Evolutionary conservation across 495 filamentous ascomycete genomes (phyloP), one percentile per base, ranked within the genome.

Genomic region (Tuber brumale): DNA sequence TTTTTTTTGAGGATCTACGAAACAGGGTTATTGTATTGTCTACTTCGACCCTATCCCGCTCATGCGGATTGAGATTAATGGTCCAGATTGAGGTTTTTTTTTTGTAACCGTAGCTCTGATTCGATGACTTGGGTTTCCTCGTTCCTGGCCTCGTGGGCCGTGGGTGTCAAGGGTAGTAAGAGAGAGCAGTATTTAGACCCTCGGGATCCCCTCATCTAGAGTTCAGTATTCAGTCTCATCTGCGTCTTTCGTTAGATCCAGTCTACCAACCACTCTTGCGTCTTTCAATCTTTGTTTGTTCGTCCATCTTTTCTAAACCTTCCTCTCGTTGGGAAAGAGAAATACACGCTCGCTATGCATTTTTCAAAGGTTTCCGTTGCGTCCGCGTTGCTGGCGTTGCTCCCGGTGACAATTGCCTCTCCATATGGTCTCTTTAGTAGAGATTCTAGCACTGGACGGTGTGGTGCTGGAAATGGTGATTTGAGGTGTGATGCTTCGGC

Each of bases 401-500:
- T 66, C 27, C 57, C 57, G 27, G 57, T 27, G 27, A 66, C 57
- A 18, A 66, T 66, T 66, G 57, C 57, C 16, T 35, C 57, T 66
- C 57, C 57, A 35, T 12, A 35, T 31, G 10, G 51, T 27, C n/a
- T 61, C 57, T 66, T 31, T 35, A 12, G 4, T 31, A 66, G 57
- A 18, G 14, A 66, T 35, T 66, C 57, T 31, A 31, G 12, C 27
- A 66, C n/a, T 66, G 57, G 57, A 4, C 57, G 16, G 57, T 66
- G 57, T 44, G 77, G 75, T n/a, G 77, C 75, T 39, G 77, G 48
- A 3, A 71, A 71, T 41, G 74, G 72, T 19, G 77, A 75, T 19
- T 44, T 78, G 37, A 71, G 37, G 14, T 79, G 77, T 61, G 66
- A 69, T 14, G 46, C 23, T 19, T 37, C 66, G 44, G 3, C 72